Evolutionary conservation across 2,329 filamentous ascomycete species (phyloP), one percentile per base, ranked within the genome.

Genomic region (Pseudofabraea citricarpa): DNA sequence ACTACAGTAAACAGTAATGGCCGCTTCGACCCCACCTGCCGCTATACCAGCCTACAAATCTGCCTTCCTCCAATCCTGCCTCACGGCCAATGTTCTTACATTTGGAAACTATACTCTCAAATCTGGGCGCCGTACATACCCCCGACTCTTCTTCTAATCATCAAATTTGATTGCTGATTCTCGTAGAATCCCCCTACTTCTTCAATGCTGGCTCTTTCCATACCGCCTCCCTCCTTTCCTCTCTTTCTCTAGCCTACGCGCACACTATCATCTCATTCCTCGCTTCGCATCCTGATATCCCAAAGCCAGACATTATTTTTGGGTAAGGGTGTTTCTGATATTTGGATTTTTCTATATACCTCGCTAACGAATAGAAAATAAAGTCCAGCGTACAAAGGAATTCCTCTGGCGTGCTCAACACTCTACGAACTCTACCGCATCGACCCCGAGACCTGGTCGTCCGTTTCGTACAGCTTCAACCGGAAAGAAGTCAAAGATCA

Each of bases 401-500:
- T 97, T 52, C 89, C 90, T 1, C 79, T 97, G n/a, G 86, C 87
- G 35, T 83, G 85, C 13, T 77, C 87, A 3, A 84, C 89, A 13
- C 76, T 84, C 27, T 79, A 87, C 61, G 85, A 90, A 64, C 78
- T 97, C 10, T 79, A 80, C 41, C 77, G 83, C 57, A 68, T 90
- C 9, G 81, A 88, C 50, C 70, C 77, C 15, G 66, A 70, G 40
- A 78, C 74, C 49, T 93, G 85, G 66, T 79, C 79, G 44, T 68
- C 75, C 33, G 74, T 87, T 45, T 87, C 83, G 60, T 97, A 95
- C 70, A 84, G 83, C 24, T 97, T 95, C 70, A 94, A 97, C 69
- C 81, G 93, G 60, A 97, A 97, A 70, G 93, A 97, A 70, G 87
- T 84, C 58, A 97, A 97, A 73, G 87, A 89, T 60, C 91, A 97